A percentile compares a stretch with the other conserved stretches of the same genome.
These are phyloP conservation scores for Thielaviopsis ethacetica DNA, from an alignment of 2,329 filamentous ascomycete genomes.

Conservation along the genomic window DNA sequence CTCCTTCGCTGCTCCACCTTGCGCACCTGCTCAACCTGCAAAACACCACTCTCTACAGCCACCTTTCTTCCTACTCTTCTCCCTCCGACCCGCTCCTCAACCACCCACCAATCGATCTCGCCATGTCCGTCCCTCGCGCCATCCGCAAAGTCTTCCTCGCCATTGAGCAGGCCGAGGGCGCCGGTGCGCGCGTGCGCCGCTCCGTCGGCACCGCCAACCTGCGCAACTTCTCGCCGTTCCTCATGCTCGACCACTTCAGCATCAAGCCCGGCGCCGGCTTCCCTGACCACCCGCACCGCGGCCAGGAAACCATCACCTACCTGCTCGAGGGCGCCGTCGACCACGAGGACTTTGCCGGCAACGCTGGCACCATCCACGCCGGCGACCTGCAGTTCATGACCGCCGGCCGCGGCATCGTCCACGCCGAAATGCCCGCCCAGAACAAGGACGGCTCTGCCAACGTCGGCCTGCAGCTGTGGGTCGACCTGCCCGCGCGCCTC, in stretches of 20 bases:
- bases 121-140: conserved; percentile 53
- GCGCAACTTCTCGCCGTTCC: conserved; percentile 76
- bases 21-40: not conserved
- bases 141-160: conserved; percentile 77
- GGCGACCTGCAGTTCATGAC: conserved; percentile 99
- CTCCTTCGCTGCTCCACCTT: not conserved
- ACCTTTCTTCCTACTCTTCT: conserved; percentile 5
- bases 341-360: conserved; percentile 82
- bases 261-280: conserved; percentile 71
- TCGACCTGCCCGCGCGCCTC: conserved; percentile 66
- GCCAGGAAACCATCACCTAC: conserved; percentile 82
- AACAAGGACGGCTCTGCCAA: conserved; percentile 62
- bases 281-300: conserved; percentile 70
- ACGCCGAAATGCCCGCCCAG: conserved; percentile 84
- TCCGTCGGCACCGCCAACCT: conserved; percentile 74
- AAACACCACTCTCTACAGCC: not conserved
- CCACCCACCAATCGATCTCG: conserved; percentile 21
- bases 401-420: conserved; percentile 77
- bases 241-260: conserved; percentile 91
- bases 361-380: conserved; percentile 64
- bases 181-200: conserved; percentile 70
- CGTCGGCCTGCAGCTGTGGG: conserved; percentile 87
- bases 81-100: not conserved
- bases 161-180: conserved; percentile 73
- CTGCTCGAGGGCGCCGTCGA: conserved; percentile 72